Conservation (phyloP, 1,139 yeast genomes). For the Pichia kudriavzevii region DNA sequence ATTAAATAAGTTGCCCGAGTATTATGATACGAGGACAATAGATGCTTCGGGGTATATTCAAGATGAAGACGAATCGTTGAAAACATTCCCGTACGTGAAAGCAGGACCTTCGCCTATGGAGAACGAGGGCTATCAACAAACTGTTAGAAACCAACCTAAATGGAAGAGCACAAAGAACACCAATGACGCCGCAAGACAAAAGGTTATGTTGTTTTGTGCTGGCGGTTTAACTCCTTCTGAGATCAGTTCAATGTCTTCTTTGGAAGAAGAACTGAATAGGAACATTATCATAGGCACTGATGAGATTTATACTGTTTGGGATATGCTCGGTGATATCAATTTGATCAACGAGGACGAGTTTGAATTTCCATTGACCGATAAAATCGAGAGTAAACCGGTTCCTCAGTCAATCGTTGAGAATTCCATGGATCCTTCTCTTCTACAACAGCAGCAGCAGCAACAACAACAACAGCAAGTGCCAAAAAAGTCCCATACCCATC, state of each 20-base stretch:
- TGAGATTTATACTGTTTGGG: slow-evolving; percentile 57
- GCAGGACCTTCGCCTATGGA: slow-evolving; percentile 14
- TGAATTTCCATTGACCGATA: slow-evolving; percentile 21
- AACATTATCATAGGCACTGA: slow-evolving; percentile 85
- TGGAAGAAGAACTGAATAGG: slow-evolving; percentile 52
- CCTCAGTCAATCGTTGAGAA: slow-evolving; percentile 20
- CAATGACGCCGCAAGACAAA: slow-evolving; percentile 20
- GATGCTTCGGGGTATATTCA: slow-evolving; percentile 15
- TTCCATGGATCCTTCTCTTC: slow-evolving; percentile 15
- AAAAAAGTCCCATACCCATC: not conserved
- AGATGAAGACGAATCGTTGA: slow-evolving; percentile 18
- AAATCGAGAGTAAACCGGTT: slow-evolving; percentile 13
- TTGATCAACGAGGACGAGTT: slow-evolving; percentile 23
- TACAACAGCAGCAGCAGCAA: slow-evolving; percentile 1
- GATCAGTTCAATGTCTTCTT: slow-evolving; percentile 66
- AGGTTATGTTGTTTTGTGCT: slow-evolving; percentile 65
- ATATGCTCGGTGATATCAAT: slow-evolving; percentile 39
- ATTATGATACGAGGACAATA: slow-evolving; percentile 14
- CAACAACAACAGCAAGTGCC: not conserved
- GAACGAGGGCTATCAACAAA: slow-evolving; percentile 5
- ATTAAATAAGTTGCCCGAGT: slow-evolving; percentile 22
- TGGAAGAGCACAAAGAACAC: slow-evolving; percentile 24
- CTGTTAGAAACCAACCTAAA: slow-evolving; percentile 24
- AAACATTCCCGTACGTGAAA: slow-evolving; percentile 26
- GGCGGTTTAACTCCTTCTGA: slow-evolving; percentile 91